These are phyloP conservation scores for Trichosanthes truncata DNA, from an alignment of 306 rosid species.

Conservation along the genomic window DNA sequence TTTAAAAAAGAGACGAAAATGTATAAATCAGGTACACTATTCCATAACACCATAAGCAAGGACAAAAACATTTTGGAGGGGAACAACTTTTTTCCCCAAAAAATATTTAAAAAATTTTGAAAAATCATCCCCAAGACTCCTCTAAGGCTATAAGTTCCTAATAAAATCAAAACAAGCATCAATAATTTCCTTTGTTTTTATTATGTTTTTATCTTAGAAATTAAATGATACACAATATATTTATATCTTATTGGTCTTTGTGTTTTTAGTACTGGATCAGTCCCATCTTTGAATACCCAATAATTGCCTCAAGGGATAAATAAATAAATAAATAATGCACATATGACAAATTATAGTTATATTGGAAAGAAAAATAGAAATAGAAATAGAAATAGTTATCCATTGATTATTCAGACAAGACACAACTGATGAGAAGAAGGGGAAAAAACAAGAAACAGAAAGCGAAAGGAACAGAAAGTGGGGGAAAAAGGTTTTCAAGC, in stretches of 20 bases:
- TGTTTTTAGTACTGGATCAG: neutral
- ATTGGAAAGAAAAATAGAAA: neutral
- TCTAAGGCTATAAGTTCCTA: neutral
- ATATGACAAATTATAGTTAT: neutral
- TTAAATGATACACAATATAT: neutral
- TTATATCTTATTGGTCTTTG: neutral
- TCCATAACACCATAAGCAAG: neutral
- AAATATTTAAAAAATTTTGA: neutral
- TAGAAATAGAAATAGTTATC: neutral
- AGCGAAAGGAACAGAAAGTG: neutral
- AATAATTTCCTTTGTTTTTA: conserved; percentile 2
- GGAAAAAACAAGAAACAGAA: neutral
- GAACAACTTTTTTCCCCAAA: neutral
- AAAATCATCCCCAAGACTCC: neutral
- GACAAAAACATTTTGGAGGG: neutral
- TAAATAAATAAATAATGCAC: neutral
- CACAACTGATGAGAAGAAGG: neutral
- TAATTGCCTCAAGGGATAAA: neutral
- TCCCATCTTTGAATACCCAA: neutral
- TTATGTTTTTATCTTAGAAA: conserved; percentile 4
- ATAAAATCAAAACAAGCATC: neutral
- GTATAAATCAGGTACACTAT: neutral
- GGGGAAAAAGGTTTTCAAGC: neutral
- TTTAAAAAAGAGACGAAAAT: neutral
- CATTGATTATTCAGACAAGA: neutral